These are phyloP conservation scores for Leccinum imitatum DNA, from an alignment of 768 basidiomycete species.

Conservation along the genomic window DNA sequence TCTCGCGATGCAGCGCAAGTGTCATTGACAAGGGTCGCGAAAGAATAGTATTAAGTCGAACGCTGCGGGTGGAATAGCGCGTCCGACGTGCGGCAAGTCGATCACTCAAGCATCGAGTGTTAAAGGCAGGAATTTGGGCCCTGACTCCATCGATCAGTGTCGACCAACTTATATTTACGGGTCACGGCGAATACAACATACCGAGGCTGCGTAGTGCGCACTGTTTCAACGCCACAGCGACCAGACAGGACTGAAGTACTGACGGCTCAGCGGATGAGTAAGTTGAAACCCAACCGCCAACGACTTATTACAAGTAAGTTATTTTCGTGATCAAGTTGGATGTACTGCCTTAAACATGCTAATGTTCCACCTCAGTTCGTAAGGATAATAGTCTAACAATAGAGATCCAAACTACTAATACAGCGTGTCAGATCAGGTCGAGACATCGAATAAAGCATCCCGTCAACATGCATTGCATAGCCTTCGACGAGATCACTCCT, in stretches of 20 bases:
- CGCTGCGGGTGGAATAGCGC: neutral
- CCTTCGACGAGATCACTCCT: too few relatives aligned
- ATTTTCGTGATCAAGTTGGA: neutral
- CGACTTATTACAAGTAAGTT: too few relatives aligned
- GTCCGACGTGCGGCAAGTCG: neutral
- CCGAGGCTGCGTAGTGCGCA: too few relatives aligned
- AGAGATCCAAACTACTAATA: neutral
- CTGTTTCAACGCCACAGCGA: too few relatives aligned
- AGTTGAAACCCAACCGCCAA: neutral
- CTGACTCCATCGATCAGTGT: too few relatives aligned
- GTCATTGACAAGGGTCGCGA: neutral
- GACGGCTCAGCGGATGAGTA: neutral
- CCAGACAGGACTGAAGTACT: neutral
- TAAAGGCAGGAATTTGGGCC: neutral
- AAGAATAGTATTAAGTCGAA: neutral
- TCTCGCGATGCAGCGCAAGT: neutral
- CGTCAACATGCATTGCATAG: too few relatives aligned
- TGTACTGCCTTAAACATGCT: neutral
- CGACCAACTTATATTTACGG: too few relatives aligned
- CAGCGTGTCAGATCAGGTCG: neutral
- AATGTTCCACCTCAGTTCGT: neutral
- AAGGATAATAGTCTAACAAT: neutral
- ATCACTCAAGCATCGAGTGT: neutral
- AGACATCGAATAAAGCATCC: too few relatives aligned
- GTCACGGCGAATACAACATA: too few relatives aligned